Percentiles rank a stretch among this genome's conserved stretches.
Conservation (phyloP, 2,329 filamentous ascomycete genomes). For the Epichloe gansuensis region DNA sequence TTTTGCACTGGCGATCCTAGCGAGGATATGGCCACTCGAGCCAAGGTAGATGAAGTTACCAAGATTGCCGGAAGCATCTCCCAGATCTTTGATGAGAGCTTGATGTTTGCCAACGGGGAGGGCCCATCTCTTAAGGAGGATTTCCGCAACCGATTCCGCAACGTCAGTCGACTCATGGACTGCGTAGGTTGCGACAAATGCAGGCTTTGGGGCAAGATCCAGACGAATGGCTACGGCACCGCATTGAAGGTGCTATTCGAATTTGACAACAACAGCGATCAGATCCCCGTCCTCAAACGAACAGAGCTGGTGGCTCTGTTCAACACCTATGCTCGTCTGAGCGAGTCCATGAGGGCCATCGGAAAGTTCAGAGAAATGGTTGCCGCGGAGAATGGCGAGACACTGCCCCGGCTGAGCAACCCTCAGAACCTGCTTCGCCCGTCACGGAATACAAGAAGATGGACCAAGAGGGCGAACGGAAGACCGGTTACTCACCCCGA, state of each 20-base stretch:
- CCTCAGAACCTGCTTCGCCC: background rate
- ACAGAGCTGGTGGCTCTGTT: constrained; percentile 91
- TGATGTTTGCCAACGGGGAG: constrained; percentile 82
- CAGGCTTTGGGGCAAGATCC: constrained; percentile 92
- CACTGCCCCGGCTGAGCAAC: constrained; percentile 8
- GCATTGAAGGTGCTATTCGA: constrained; percentile 95
- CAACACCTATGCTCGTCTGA: constrained; percentile 85
- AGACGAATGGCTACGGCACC: constrained; percentile 88
- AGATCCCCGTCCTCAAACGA: constrained; percentile 60
- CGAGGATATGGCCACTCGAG: constrained; percentile 69
- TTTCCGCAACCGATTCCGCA: constrained; percentile 93
- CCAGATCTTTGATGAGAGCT: constrained; percentile 83
- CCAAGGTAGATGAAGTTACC: constrained; percentile 68
- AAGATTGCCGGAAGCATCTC: constrained; percentile 55
- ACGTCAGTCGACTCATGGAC: constrained; percentile 94
- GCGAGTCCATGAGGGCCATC: constrained; percentile 65
- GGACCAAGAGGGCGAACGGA: constrained; percentile 22
- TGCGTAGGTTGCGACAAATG: constrained; percentile 99
- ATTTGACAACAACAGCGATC: constrained; percentile 58
- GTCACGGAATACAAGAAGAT: constrained; percentile 23
- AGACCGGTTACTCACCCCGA: background rate
- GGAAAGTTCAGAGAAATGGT: constrained; percentile 55
- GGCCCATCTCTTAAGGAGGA: constrained; percentile 81
- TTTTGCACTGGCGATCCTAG: constrained; percentile 80
- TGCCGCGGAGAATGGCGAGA: constrained; percentile 29